Evolutionary conservation across 345 rosid species (phyloP).

Genomic region (Dipteronia sinensis): DNA sequence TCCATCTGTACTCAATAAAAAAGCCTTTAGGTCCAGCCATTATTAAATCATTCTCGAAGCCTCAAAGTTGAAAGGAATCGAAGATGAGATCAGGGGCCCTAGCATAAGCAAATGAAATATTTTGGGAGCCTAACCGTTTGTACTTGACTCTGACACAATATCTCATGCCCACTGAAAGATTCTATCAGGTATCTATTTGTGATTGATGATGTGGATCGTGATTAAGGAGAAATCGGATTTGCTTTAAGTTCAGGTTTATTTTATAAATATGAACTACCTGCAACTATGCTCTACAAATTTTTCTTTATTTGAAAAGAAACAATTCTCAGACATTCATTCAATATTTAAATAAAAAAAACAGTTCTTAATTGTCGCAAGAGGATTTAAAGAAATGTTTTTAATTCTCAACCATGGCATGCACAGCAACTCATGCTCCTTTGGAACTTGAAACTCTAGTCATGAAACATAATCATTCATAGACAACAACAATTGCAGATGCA

Average conservation of each 20-base stretch:
- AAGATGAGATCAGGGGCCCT: conserved; percentile 16
- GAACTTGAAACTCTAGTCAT: conserved; percentile 25
- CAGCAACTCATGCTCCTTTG: conserved; percentile 29
- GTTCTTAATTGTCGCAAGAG: neutral
- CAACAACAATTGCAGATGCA: neutral
- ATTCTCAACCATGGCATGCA: conserved; percentile 28
- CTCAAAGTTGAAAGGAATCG: conserved; percentile 29
- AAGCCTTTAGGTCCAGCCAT: conserved; percentile 23
- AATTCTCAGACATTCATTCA: conserved; percentile 1
- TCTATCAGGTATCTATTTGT: conserved; percentile 29
- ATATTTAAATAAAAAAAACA: neutral
- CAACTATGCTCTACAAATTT: conserved; percentile 35
- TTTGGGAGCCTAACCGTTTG: conserved; percentile 28
- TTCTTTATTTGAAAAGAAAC: conserved; percentile 21
- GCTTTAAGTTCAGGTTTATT: conserved; percentile 32
- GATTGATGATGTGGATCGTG: conserved; percentile 22
- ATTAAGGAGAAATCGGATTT: conserved; percentile 33
- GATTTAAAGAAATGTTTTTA: conserved; percentile 14
- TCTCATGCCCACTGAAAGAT: conserved; percentile 32
- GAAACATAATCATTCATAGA: conserved; percentile 9
- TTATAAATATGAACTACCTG: conserved; percentile 29
- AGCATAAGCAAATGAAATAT: conserved; percentile 28
- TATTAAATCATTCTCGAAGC: conserved; percentile 23
- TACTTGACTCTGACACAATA: conserved; percentile 35
- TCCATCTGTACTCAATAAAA: conserved; percentile 36